Base-by-base conservation (phyloP, 1,284 basidiomycete genomes). In the Athelia sp. region DNA sequence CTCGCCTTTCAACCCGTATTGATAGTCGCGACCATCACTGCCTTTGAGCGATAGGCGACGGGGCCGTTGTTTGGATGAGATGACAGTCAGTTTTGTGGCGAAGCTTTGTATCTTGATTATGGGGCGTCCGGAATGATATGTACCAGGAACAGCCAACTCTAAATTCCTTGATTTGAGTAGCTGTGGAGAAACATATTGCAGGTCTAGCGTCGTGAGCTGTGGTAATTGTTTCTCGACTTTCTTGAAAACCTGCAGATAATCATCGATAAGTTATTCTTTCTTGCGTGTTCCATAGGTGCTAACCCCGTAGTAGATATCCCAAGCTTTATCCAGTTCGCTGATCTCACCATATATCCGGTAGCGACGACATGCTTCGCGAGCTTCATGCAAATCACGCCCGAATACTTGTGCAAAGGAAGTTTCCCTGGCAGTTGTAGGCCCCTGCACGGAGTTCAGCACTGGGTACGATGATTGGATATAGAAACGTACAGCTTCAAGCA, bases 61-160 rank as follows among this genome's bases (percentile, higher is more conserved):
- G 1, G 97, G 97, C 2, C 97, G 85, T 71, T 99, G 97, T 71
- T 99, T 99, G n/a, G 96, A 99, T 6, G 90, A 86, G 60, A 99
- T 97, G 53, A 99, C 95, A 34, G 84, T 86, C 60, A 94, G 73
- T 56, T 94, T 96, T 0, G 91, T 83, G 1, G 89, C 78, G 63
- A 98, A 96, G 62, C 84, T 87, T 32, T 76, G 70, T 49, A 99
- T 99, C 52, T 78, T 86, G 55, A 98, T 84, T 51, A 97, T 81
- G 2, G 86, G 81, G 58, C 90, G 87, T 46, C 95, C 94, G 52
- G 87, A 89, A 59, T 93, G 90, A 64, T 99, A 99, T 21, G 94
- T 98, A 88, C 90, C 96, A 43, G 97, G 97, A 32, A 99, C 92
- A 18, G 97, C 96, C 21, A 99, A 76, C 50, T 98, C 93, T 32